Percentiles rank a stretch among this genome's conserved stretches.
Conservation (phyloP, 2,329 filamentous ascomycete genomes). For the Paraphaeosphaeria minitans region DNA sequence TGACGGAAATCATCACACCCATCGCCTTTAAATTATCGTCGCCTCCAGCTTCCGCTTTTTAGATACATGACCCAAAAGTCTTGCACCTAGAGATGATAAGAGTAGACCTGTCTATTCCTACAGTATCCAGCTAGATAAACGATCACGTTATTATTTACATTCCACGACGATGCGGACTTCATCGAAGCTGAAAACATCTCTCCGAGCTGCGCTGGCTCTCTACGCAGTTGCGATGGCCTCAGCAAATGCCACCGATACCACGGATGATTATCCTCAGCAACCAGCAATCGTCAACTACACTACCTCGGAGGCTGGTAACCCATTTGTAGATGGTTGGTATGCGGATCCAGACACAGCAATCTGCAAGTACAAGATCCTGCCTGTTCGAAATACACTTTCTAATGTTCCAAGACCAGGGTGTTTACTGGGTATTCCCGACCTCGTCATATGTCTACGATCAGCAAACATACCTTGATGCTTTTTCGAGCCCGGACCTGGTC, state of each 20-base stretch:
- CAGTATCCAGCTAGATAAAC: not conserved
- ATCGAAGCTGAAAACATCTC: not conserved
- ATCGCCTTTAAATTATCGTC: not conserved
- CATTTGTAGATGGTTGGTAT: slow-evolving; percentile 12
- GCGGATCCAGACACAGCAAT: slow-evolving; percentile 16
- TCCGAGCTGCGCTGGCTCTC: not conserved
- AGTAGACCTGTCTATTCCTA: not conserved
- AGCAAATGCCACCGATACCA: slow-evolving; percentile 4
- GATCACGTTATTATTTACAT: not conserved
- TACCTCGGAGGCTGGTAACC: slow-evolving; percentile 14
- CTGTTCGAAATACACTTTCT: not conserved
- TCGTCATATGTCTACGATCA: slow-evolving; percentile 9
- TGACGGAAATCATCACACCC: not conserved
- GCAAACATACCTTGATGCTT: slow-evolving; percentile 13
- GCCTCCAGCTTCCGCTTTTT: not conserved
- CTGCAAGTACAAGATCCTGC: not conserved
- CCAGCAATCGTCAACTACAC: slow-evolving; percentile 5
- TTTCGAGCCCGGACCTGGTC: slow-evolving; percentile 11
- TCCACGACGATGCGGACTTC: not conserved
- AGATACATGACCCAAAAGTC: not conserved
- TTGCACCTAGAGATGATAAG: not conserved
- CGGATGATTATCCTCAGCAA: not conserved
- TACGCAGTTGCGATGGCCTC: slow-evolving; percentile 15
- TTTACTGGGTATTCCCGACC: slow-evolving; percentile 12
- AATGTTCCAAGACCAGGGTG: not conserved